phyloP scores from a whole-genome alignment of 2,329 filamentous ascomycete genomes.

The Aspergillus spinulosporus region DNA sequence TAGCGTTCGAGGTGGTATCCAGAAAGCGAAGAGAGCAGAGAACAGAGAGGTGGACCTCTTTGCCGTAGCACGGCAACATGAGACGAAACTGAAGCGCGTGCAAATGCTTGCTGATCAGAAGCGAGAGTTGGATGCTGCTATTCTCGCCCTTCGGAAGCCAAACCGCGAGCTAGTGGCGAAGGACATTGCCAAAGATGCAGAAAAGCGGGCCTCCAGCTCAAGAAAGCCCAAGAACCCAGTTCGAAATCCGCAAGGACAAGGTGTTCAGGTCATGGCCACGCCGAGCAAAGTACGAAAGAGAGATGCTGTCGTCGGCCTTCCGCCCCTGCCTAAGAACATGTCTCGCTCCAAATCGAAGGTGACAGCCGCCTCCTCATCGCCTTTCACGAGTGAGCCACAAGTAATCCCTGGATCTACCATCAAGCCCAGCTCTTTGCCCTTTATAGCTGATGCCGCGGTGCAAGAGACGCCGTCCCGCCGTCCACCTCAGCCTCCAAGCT shows the following conservation, averaged over 20 bases:
- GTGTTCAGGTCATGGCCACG: conserved; percentile 53
- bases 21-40: conserved; percentile 46
- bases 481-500: conserved; percentile 26
- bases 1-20: conserved; percentile 45
- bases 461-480: conserved; percentile 46
- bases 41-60: conserved; percentile 53
- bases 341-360: conserved; percentile 29
- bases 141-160: conserved; percentile 48
- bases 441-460: conserved; percentile 24
- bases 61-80: conserved; percentile 46
- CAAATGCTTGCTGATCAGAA: conserved; percentile 49
- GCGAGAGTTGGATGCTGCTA: conserved; percentile 51
- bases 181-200: conserved; percentile 47
- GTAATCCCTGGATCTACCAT: conserved; percentile 36
- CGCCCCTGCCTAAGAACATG: conserved; percentile 29
- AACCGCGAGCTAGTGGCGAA: conserved; percentile 49
- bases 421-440: conserved; percentile 28
- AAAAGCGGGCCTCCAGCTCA: conserved; percentile 37
- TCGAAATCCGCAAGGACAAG: conserved; percentile 43
- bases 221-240: conserved; percentile 45
- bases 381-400: conserved; percentile 31
- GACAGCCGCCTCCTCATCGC: conserved; percentile 20
- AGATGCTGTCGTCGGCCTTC: conserved; percentile 30
- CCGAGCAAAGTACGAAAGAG: conserved; percentile 43
- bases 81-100: conserved; percentile 49